Evolutionary conservation across 1,139 yeast species (phyloP), one percentile per base, ranked within the genome.

Genomic region (Suhomyces terraborum): DNA sequence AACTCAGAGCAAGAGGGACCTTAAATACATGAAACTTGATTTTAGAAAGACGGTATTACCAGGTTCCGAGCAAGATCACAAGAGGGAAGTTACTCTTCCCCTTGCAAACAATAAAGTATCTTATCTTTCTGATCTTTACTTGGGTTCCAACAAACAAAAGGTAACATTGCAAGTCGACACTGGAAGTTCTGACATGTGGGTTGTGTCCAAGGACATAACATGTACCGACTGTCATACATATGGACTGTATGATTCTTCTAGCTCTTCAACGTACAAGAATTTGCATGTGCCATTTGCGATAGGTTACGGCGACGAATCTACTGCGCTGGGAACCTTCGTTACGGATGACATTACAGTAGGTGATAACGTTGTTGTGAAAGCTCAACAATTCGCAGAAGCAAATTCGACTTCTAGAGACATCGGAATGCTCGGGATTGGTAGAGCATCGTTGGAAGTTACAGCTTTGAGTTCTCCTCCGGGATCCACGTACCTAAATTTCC

Each of bases 391-490:
- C 37, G 64, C 53, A 4, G 51, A 51, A 21, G 60, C 51, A 17
- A 48, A 50, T 45, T 18, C 29, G 18, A 48, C 58, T 50, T 19
- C 36, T 6, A 35, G 14, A 4, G 25, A 29, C 9, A 40, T 42
- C 17, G 61, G 61, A 17, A 51, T 60, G n/a, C 43, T 60, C 7
- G 65, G 65, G 16, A 75, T 82, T 45, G 85, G 85, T 10, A 26
- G 33, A 16, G 8, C 13, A 5, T 6, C 16, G 8, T 21, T 9
- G 12, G 44, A 37, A 23, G 29, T 30, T n/a, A 10, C 8, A 2
- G 9, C 6, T 9, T 30, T 23, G 2, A 20, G n/a, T 17, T 6
- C 6, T 12, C n/a, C 6, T 20, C 32, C 32, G 3, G 33, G 32
- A 12, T 6, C 28, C 14, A 16, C 19, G 24, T 62, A 64, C 41